Evolutionary conservation across 805 yeast genomes (phyloP).

Genomic region (Jamesozyma piceae): DNA sequence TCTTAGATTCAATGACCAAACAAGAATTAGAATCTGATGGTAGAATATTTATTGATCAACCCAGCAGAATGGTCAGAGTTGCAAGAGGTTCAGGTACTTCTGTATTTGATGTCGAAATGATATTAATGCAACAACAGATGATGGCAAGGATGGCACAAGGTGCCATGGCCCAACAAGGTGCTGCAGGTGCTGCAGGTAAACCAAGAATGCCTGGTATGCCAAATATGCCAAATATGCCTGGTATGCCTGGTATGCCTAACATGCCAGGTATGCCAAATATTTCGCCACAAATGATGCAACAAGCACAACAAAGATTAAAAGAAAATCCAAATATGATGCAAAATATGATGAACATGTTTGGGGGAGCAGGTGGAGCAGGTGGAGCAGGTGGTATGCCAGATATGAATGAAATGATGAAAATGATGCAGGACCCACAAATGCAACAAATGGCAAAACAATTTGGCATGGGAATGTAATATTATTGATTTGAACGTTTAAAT

Average conservation of each 20-base stretch:
- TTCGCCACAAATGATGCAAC: constrained; percentile 35
- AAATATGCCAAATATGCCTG: too few species aligned
- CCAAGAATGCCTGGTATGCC: constrained; percentile 35
- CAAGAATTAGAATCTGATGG: constrained; percentile 90
- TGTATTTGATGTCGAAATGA: constrained; percentile 87
- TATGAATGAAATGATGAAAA: constrained; percentile 54
- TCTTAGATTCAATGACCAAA: constrained; percentile 93
- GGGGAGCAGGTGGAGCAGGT: constrained; percentile 40
- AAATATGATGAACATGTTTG: constrained; percentile 62
- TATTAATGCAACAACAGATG: constrained; percentile 82
- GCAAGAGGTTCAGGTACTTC: constrained; percentile 93
- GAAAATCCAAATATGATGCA: constrained; percentile 71
- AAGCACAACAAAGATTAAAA: constrained; percentile 53
- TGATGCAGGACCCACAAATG: constrained; percentile 42
- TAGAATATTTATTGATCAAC: constrained; percentile 64
- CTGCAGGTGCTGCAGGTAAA: constrained; percentile 32
- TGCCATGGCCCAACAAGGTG: constrained; percentile 36
- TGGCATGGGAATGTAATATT: constrained; percentile 32
- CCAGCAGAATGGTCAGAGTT: constrained; percentile 77
- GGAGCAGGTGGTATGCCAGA: constrained; percentile 60
- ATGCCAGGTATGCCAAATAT: constrained; percentile 42
- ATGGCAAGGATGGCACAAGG: constrained; percentile 89
- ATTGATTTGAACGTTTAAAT: too few species aligned
- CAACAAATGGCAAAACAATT: constrained; percentile 43
- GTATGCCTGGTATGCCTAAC: constrained; percentile 58